A percentile compares a stretch with the other conserved stretches of the same genome.
These are phyloP conservation scores for Starmerella khaoyaiensis DNA, from an alignment of 805 yeast genomes.

Conservation along the genomic window DNA sequence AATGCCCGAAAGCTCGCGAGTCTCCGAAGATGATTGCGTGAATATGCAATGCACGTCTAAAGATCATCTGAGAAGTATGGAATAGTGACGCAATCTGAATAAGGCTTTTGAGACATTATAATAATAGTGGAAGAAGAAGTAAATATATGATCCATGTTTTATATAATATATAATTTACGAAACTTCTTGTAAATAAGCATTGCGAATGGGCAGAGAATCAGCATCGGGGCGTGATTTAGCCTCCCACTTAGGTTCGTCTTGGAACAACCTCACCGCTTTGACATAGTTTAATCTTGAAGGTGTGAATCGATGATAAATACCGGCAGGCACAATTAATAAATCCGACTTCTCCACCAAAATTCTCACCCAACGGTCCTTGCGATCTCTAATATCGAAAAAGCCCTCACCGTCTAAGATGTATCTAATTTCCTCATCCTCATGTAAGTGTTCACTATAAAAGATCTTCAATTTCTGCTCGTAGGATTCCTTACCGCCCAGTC, in stretches of 20 bases:
- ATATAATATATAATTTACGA: no score
- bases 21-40: no score
- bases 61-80: no score
- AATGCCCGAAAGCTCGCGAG: no score
- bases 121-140: no score
- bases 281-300: slow-evolving; percentile 50
- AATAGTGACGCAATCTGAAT: no score
- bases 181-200: slow-evolving; percentile 7
- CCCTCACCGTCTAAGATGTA: slow-evolving; percentile 85
- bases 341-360: slow-evolving; percentile 52
- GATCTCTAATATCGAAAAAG: slow-evolving; percentile 72
- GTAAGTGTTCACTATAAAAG: slow-evolving; percentile 77
- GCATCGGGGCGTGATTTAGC: slow-evolving; percentile 16
- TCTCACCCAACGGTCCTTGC: slow-evolving; percentile 60
- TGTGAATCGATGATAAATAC: slow-evolving; percentile 88
- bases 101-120: no score
- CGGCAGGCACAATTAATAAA: slow-evolving; percentile 59
- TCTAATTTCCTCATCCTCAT: slow-evolving; percentile 94
- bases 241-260: slow-evolving; percentile 92
- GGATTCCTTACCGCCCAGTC: slow-evolving; percentile 47
- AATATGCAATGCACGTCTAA: no score
- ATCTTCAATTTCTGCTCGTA: slow-evolving; percentile 51
- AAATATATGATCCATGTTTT: no score
- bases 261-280: slow-evolving; percentile 69
- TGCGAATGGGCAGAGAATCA: slow-evolving; percentile 9